Percentiles rank a stretch among this genome's conserved stretches.
These are phyloP conservation scores for Rhodotorula diobovata DNA, from an alignment of 768 basidiomycete genomes.

Conservation along the genomic window DNA sequence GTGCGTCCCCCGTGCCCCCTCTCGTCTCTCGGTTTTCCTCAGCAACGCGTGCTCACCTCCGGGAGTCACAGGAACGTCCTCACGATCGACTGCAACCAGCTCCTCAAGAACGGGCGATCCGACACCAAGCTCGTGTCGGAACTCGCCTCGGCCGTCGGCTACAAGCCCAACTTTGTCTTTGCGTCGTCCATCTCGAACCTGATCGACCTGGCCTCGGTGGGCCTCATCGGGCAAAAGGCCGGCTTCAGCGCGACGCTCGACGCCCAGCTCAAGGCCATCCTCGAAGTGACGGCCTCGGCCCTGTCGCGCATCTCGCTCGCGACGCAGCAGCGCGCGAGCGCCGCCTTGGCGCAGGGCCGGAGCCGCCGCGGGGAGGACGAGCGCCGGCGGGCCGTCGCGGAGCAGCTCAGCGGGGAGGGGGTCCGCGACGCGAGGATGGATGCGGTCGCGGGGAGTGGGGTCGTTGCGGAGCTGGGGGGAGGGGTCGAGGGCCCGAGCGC, in stretches of 20 bases:
- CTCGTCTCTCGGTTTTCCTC: background rate
- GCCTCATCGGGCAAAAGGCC: slow-evolving; percentile 94
- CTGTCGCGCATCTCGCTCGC: slow-evolving; percentile 60
- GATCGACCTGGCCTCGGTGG: slow-evolving; percentile 85
- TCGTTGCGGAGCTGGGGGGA: slow-evolving; percentile 77
- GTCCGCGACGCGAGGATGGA: slow-evolving; percentile 70
- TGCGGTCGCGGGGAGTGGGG: slow-evolving; percentile 74
- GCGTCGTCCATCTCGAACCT: slow-evolving; percentile 72
- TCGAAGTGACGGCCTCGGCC: slow-evolving; percentile 69
- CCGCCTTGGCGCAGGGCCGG: background rate
- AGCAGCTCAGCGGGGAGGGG: slow-evolving; percentile 43
- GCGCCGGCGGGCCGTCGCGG: slow-evolving; percentile 49
- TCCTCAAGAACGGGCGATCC: slow-evolving; percentile 55
- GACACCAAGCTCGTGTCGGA: slow-evolving; percentile 43
- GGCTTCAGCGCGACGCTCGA: slow-evolving; percentile 73
- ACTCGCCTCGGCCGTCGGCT: slow-evolving; percentile 78
- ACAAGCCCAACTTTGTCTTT: slow-evolving; percentile 83
- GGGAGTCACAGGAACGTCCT: slow-evolving; percentile 57
- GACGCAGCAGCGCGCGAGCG: slow-evolving; percentile 44
- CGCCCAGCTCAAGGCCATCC: slow-evolving; percentile 73
- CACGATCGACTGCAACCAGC: slow-evolving; percentile 74
- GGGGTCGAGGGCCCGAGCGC: slow-evolving; percentile 61
- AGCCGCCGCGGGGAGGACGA: slow-evolving; percentile 8
- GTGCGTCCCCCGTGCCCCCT: slow-evolving; percentile 38
- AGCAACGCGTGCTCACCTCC: background rate